Evolutionary conservation across 1,139 yeast species (phyloP).

Genomic region (Petasospora fabianii): DNA sequence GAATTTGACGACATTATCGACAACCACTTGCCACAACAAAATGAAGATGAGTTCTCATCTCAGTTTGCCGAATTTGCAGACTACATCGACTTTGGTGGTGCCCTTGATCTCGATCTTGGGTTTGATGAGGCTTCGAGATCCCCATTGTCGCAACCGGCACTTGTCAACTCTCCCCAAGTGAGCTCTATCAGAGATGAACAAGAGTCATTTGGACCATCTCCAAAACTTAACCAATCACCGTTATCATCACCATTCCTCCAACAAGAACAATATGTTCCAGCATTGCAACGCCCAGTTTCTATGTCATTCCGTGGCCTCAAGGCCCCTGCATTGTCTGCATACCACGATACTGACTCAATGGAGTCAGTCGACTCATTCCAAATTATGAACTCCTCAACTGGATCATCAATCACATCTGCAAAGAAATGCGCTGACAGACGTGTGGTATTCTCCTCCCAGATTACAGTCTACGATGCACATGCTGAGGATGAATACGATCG

Average conservation of each 20-base stretch:
- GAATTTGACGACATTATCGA: conserved; percentile 19
- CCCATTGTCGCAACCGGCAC: conserved; percentile 15
- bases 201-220: conserved; percentile 1
- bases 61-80: conserved; percentile 58
- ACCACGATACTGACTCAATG: conserved; percentile 8
- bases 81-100: conserved; percentile 58
- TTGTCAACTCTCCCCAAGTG: conserved; percentile 7
- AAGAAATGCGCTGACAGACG: not conserved
- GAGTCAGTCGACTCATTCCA: conserved; percentile 7
- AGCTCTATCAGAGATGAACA: conserved; percentile 3
- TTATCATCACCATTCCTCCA: conserved; percentile 23
- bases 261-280: conserved; percentile 18
- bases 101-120: conserved; percentile 29
- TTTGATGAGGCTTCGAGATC: conserved; percentile 3
- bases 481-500: conserved; percentile 85
- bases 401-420: conserved; percentile 13
- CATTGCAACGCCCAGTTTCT: conserved; percentile 49
- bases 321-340: conserved; percentile 48
- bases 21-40: conserved; percentile 22
- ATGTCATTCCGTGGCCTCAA: conserved; percentile 65
- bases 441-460: conserved; percentile 81
- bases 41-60: conserved; percentile 33
- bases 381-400: conserved; percentile 3
- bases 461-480: conserved; percentile 83
- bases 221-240: conserved; percentile 10